Evolutionary conservation across 1,139 yeast species (phyloP).

Genomic region (Dujonia santamariae): DNA sequence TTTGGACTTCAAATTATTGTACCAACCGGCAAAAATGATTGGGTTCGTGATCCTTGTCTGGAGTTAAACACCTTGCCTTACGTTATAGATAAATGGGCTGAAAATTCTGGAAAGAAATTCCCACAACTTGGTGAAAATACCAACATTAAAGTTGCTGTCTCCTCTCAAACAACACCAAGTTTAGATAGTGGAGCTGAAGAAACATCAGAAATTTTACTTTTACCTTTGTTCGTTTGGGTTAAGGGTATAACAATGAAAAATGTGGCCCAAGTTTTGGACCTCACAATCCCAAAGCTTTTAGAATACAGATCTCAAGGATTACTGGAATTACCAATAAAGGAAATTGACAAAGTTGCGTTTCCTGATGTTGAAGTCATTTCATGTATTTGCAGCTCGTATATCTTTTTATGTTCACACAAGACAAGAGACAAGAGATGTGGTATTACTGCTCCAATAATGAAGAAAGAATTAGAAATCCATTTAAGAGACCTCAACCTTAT

Average conservation of each 20-base stretch:
- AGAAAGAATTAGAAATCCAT: constrained; percentile 71
- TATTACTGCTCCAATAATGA: constrained; percentile 89
- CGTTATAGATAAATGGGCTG: constrained; percentile 48
- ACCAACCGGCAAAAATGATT: constrained; percentile 81
- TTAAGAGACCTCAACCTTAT: constrained; percentile 66
- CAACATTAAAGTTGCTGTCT: constrained; percentile 49
- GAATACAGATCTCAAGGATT: constrained; percentile 17
- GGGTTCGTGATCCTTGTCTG: constrained; percentile 75
- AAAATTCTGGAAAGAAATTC: constrained; percentile 13
- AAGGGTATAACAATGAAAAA: constrained; percentile 45
- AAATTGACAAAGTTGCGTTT: constrained; percentile 14
- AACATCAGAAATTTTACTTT: constrained; percentile 58
- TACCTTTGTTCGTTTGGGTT: constrained; percentile 81
- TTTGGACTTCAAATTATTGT: constrained; percentile 71
- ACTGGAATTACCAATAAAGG: constrained; percentile 8
- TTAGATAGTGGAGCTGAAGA: constrained; percentile 34
- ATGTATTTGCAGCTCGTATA: constrained; percentile 48
- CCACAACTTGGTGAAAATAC: constrained; percentile 16
- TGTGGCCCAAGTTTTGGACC: constrained; percentile 43
- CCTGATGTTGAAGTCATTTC: constrained; percentile 12
- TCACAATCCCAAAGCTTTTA: constrained; percentile 42
- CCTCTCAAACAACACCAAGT: constrained; percentile 44
- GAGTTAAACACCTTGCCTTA: constrained; percentile 50
- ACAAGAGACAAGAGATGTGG: constrained; percentile 95
- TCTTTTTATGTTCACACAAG: constrained; percentile 82